Percentiles rank a stretch among this genome's conserved stretches.
Conservation (phyloP, 2,329 filamentous ascomycete genomes). For the Aspergillus ustus region DNA sequence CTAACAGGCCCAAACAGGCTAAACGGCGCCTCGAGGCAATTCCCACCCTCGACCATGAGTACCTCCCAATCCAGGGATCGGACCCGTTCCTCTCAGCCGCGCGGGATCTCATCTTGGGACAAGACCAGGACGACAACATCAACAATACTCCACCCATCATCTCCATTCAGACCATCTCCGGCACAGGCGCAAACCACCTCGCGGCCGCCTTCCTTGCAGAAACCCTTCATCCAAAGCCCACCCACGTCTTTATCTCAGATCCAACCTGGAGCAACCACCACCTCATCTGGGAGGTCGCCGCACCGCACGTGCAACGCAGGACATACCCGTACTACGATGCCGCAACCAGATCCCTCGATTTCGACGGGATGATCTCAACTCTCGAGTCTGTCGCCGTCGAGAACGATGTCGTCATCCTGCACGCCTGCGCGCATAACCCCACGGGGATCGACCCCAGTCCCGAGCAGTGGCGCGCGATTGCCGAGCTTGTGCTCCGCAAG, state of each 20-base stretch:
- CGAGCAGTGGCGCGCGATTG: slow-evolving; percentile 90
- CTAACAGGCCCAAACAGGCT: too few species aligned
- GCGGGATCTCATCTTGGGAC: slow-evolving; percentile 76
- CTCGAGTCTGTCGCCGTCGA: slow-evolving; percentile 83
- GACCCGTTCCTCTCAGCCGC: slow-evolving; percentile 81
- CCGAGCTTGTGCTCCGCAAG: slow-evolving; percentile 74
- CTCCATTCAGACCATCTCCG: slow-evolving; percentile 88
- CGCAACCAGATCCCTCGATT: slow-evolving; percentile 45
- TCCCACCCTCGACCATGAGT: slow-evolving; percentile 85
- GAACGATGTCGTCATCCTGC: slow-evolving; percentile 82
- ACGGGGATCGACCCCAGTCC: slow-evolving; percentile 91
- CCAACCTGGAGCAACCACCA: slow-evolving; percentile 98
- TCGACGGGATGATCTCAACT: slow-evolving; percentile 69
- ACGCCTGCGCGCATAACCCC: slow-evolving; percentile 96
- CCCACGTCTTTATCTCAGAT: slow-evolving; percentile 84
- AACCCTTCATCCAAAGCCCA: slow-evolving; percentile 68
- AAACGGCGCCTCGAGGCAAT: too few species aligned
- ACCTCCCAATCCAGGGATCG: slow-evolving; percentile 90
- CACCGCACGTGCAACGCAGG: slow-evolving; percentile 67
- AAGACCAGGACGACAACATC: slow-evolving; percentile 51
- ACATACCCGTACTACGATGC: slow-evolving; percentile 90
- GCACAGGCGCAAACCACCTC: slow-evolving; percentile 90
- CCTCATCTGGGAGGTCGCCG: slow-evolving; percentile 79
- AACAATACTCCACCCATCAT: too few species aligned
- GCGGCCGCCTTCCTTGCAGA: slow-evolving; percentile 87